Conservation (phyloP, 768 basidiomycete genomes). For the Kwoniella mangroviensis region DNA sequence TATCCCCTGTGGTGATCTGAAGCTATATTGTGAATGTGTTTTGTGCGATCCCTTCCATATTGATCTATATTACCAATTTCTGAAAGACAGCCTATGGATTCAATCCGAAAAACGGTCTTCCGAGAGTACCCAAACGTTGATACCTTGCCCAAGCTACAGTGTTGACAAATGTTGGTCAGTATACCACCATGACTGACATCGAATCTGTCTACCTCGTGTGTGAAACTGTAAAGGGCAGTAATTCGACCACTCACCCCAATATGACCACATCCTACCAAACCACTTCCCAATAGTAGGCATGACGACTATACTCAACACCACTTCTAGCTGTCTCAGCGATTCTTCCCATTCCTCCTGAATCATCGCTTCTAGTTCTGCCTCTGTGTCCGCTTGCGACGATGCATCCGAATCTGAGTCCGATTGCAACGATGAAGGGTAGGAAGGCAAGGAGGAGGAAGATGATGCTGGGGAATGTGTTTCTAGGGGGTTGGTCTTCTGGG, state of each 20-base stretch:
- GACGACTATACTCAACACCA: slow-evolving; percentile 76
- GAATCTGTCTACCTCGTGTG: background rate
- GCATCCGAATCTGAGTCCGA: slow-evolving; percentile 57
- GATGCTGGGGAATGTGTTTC: slow-evolving; percentile 23
- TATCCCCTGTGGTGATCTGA: too few species aligned
- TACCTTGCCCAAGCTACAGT: slow-evolving; percentile 27
- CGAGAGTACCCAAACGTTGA: slow-evolving; percentile 19
- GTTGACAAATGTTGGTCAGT: too few species aligned
- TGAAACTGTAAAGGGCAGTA: background rate
- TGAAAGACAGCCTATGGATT: background rate
- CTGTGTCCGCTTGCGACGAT: slow-evolving; percentile 61
- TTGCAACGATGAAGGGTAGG: slow-evolving; percentile 60
- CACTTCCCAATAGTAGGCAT: slow-evolving; percentile 87
- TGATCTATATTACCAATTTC: too few species aligned
- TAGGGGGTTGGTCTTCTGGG: background rate
- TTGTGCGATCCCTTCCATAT: background rate
- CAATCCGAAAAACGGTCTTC: slow-evolving; percentile 23
- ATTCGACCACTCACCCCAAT: slow-evolving; percentile 70
- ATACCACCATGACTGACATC: background rate
- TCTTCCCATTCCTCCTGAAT: slow-evolving; percentile 95
- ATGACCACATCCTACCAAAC: slow-evolving; percentile 81
- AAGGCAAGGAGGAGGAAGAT: slow-evolving; percentile 60
- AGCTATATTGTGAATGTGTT: background rate
- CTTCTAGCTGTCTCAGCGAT: slow-evolving; percentile 78
- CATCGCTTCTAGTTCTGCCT: slow-evolving; percentile 59